phyloP scores from a whole-genome alignment of 352 stramenopile genomes.

The Blastocystis sp. region DNA sequence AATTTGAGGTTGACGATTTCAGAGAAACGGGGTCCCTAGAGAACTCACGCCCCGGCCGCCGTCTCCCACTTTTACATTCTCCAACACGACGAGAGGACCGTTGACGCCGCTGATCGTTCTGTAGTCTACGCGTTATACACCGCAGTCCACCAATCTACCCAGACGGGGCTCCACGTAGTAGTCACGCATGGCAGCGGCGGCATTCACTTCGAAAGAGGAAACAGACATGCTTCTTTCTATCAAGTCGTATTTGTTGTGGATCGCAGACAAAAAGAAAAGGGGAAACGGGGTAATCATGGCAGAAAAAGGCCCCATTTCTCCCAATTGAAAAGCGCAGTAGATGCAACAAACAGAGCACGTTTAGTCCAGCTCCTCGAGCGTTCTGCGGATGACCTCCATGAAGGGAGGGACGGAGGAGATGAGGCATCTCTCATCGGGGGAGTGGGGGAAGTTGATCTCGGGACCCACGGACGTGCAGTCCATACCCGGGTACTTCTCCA shows the following conservation, averaged over 20 bases:
- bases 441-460: constrained; percentile 63
- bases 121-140: no score
- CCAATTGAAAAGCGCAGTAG: neutral
- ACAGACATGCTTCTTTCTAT: neutral
- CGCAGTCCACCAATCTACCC: no score
- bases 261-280: constrained; percentile 29
- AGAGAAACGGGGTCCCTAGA: no score
- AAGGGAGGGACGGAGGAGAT: constrained; percentile 66
- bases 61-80: neutral
- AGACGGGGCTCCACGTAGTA: no score
- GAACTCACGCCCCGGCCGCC: no score
- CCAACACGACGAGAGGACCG: no score
- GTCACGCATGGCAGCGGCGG: no score
- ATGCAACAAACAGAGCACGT: neutral
- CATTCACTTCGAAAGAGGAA: no score
- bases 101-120: no score
- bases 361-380: constrained; percentile 49
- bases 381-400: constrained; percentile 61
- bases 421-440: constrained; percentile 60
- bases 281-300: constrained; percentile 32
- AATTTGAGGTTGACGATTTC: no score
- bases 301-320: neutral
- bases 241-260: constrained; percentile 2
- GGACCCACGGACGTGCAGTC: constrained; percentile 67
- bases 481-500: constrained; percentile 68